A percentile compares a stretch with the other conserved stretches of the same genome.
Conservation (phyloP, 108 stramenopile genomes). For the Cyclostephanos invisitatus region DNA sequence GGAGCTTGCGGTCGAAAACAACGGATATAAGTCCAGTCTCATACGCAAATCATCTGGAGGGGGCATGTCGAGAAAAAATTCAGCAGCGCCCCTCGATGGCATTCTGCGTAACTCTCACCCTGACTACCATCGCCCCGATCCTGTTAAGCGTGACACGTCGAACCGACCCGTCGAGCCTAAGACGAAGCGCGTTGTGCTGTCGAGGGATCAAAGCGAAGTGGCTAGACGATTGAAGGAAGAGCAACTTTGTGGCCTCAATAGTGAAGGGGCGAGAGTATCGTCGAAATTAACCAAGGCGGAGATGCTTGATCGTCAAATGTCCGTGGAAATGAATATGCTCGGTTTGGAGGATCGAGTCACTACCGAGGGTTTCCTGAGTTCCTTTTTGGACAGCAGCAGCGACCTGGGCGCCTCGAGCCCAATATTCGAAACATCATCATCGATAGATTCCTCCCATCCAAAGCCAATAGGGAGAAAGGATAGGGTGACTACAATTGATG, state of each 20-base stretch:
- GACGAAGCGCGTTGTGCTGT: slow-evolving; percentile 73
- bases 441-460: background rate
- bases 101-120: slow-evolving; percentile 54
- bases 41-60: slow-evolving; percentile 45
- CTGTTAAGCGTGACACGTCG: slow-evolving; percentile 83
- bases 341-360: slow-evolving; percentile 47
- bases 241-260: slow-evolving; percentile 30
- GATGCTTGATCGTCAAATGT: slow-evolving; percentile 40
- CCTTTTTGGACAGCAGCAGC: slow-evolving; percentile 26
- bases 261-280: slow-evolving; percentile 14
- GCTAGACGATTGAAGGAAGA: slow-evolving; percentile 70
- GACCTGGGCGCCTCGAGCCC: slow-evolving; percentile 1
- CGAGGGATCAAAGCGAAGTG: slow-evolving; percentile 71
- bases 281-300: slow-evolving; percentile 44
- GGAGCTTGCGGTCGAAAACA: slow-evolving; percentile 10
- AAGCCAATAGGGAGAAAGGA: slow-evolving; percentile 38
- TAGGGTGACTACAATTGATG: slow-evolving; percentile 58
- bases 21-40: slow-evolving; percentile 31
- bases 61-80: background rate
- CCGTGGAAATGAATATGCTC: slow-evolving; percentile 62
- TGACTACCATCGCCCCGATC: slow-evolving; percentile 55
- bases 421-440: background rate
- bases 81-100: slow-evolving; percentile 11
- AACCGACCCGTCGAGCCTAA: slow-evolving; percentile 78
- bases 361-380: slow-evolving; percentile 33